Evolutionary conservation across 2,329 filamentous ascomycete genomes (phyloP).

Genomic region (Colletotrichum sansevieriae): DNA sequence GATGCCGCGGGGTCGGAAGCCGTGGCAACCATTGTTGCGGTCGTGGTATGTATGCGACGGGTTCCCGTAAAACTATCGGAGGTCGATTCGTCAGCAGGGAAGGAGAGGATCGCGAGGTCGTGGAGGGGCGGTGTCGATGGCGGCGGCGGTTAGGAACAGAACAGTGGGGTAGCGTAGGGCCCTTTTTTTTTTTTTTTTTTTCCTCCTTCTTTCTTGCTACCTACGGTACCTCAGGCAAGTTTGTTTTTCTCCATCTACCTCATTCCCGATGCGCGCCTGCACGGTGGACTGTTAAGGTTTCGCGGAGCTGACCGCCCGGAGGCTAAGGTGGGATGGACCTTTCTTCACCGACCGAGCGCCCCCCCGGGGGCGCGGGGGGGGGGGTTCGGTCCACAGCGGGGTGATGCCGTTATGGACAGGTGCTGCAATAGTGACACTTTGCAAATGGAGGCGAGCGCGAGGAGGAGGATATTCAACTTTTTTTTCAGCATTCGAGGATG

Average conservation of each 20-base stretch:
- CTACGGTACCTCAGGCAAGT: too few relatives aligned
- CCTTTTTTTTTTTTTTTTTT: not conserved
- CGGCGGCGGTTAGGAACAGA: constrained; percentile 1
- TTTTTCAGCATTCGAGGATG: too few relatives aligned
- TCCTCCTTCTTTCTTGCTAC: too few relatives aligned
- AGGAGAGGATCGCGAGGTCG: constrained; percentile 23
- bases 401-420: constrained; percentile 1
- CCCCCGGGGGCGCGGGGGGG: too few relatives aligned
- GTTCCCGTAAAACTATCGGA: too few relatives aligned
- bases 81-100: not conserved
- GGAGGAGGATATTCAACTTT: too few relatives aligned
- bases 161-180: not conserved
- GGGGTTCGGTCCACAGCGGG: constrained; percentile 15
- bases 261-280: not conserved
- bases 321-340: not conserved
- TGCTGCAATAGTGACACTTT: not conserved
- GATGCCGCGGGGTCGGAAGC: constrained; percentile 44
- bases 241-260: not conserved
- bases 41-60: not conserved
- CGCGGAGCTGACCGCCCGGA: constrained; percentile 10
- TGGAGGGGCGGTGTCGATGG: constrained; percentile 26
- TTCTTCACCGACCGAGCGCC: constrained; percentile 4
- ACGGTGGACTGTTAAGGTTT: constrained; percentile 1
- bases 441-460: too few relatives aligned
- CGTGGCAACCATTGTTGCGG: constrained; percentile 51